These are phyloP conservation scores for Panaeolus cyanescens DNA, from an alignment of 768 basidiomycete species.

Conservation along the genomic window DNA sequence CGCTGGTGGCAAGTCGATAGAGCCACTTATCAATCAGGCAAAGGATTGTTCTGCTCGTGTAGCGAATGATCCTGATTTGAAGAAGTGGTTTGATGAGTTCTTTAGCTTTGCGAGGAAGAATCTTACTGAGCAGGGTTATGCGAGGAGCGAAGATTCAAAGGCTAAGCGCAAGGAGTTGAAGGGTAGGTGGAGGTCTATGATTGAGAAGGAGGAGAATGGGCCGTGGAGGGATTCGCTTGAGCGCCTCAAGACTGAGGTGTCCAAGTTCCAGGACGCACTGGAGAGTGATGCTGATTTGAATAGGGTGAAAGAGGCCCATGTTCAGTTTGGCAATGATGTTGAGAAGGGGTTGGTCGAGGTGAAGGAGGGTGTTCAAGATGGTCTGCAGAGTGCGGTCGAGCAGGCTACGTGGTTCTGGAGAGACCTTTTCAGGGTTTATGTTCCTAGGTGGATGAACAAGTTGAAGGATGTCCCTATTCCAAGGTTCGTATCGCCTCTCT, in stretches of 20 bases:
- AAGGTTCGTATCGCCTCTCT: conserved; percentile 38
- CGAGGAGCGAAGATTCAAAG: conserved; percentile 48
- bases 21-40: conserved; percentile 44
- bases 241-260: conserved; percentile 44
- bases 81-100: conserved; percentile 56
- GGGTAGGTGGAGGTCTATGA: conserved; percentile 49
- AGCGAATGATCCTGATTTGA: conserved; percentile 53
- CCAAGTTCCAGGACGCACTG: conserved; percentile 46
- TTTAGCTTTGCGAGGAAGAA: conserved; percentile 45
- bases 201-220: conserved; percentile 45
- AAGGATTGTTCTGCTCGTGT: conserved; percentile 48
- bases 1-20: conserved; percentile 48
- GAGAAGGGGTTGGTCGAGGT: conserved; percentile 40
- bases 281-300: conserved; percentile 51
- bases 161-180: conserved; percentile 45
- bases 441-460: conserved; percentile 55
- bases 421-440: conserved; percentile 79
- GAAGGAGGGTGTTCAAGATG: conserved; percentile 36
- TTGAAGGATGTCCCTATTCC: conserved; percentile 71
- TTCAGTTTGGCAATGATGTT: conserved; percentile 48
- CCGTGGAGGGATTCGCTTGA: conserved; percentile 54
- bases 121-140: conserved; percentile 54
- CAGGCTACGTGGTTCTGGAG: conserved; percentile 78
- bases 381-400: conserved; percentile 55
- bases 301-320: conserved; percentile 47